Base-by-base conservation (phyloP, 805 yeast genomes). In the Kuraishia floccosa region DNA sequence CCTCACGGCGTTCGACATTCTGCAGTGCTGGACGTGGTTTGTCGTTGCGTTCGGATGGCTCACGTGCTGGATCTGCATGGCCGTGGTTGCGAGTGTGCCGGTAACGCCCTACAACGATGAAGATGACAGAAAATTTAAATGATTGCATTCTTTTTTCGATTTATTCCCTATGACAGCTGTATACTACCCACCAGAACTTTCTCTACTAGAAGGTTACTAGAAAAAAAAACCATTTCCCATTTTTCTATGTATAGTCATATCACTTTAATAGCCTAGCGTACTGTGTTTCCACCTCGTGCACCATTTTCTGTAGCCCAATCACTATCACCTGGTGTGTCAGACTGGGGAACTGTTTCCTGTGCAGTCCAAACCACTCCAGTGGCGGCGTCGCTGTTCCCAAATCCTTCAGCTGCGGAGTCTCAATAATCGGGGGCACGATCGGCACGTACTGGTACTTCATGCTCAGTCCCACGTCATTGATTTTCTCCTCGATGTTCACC, bases 371-470 rank as follows among this genome's bases (percentile, higher is more conserved):
- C 98, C 98, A 91, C 50, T 91, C 98, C 35, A 91, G 57, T 2
- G 98, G 98, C 1, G 98, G 98, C 0, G 98, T 91, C 1, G 96
- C 97, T 54, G 80, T 87, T 17, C 98, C 97, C 44, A 91, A 63
- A 46, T 91, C 97, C 45, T 75, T 76, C 45, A 91, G 60, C 41
- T 79, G 89, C 2, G 97, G 97, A 13, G 91, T 82, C 38, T 82
- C 93, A 23, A 91, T 85, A 5, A 71, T 61, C 0, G 96, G 95
- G 8, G 80, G 81, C 23, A 67, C 73, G 8, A 82, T 46, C 0
- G 97, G 72, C 20, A 63, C 43, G 42, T 85, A 85, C 0, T 49
- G 50, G 43, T 66, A 83, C 25, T 56, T 57, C 23, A 47, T 33
- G 33, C 66, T 72, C 15, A 63, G 47, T 32, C 63, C 72, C 17